Conservation (phyloP, 495 filamentous ascomycete species). For the Clohesyomyces aquaticus region DNA sequence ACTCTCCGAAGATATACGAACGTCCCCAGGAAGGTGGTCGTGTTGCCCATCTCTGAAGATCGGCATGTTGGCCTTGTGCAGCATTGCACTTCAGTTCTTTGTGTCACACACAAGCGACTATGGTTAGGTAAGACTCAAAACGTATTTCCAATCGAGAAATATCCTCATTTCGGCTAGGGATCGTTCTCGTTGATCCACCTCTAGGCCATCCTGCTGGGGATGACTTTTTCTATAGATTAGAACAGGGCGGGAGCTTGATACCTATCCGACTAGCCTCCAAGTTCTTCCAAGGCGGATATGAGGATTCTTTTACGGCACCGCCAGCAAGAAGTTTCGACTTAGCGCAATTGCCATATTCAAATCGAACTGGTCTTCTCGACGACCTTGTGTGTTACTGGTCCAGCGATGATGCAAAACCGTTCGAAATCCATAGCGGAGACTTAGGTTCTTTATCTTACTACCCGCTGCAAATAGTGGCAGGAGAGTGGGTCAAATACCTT, state of each 20-base stretch:
- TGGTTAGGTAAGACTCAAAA: conserved; percentile 39
- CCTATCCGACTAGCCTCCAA: neutral
- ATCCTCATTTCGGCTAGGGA: neutral
- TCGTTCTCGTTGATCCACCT: conserved; percentile 33
- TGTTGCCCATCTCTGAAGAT: neutral
- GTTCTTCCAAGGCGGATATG: conserved; percentile 20
- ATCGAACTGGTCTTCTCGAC: neutral
- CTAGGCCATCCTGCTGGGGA: conserved; percentile 2
- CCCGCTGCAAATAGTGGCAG: conserved; percentile 26
- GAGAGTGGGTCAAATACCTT: conserved; percentile 33
- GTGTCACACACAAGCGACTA: neutral
- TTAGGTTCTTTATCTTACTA: conserved; percentile 22
- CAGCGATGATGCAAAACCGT: neutral
- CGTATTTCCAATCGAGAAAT: neutral
- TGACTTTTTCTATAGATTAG: neutral
- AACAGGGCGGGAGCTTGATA: neutral
- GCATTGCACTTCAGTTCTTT: conserved; percentile 27
- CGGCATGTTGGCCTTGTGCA: conserved; percentile 31
- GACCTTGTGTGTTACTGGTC: conserved; percentile 22
- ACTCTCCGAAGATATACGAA: conserved; percentile 2
- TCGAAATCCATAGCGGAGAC: conserved; percentile 11
- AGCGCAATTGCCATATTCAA: neutral
- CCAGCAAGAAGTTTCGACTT: neutral
- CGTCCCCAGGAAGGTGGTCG: conserved; percentile 21
- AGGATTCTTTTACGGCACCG: conserved; percentile 16